These are phyloP conservation scores for Sporothrix globosa DNA, from an alignment of 2,329 filamentous ascomycete species.

Conservation along the genomic window DNA sequence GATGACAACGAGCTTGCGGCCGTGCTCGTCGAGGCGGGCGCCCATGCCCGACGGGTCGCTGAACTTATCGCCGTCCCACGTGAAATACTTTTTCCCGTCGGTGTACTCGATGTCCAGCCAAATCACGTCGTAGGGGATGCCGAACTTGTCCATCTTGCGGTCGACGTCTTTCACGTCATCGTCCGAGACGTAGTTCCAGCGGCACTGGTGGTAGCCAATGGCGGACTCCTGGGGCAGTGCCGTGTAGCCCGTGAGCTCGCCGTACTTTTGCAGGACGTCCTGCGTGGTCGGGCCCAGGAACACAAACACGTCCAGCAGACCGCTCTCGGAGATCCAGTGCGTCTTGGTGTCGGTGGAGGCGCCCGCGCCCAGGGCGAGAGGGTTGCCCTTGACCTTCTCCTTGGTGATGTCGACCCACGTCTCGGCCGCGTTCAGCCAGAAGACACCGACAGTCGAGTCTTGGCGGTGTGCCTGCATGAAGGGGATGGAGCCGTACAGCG, in stretches of 20 bases:
- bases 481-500: conserved; percentile 93
- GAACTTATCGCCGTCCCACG: conserved; percentile 90
- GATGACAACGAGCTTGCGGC: conserved; percentile 88
- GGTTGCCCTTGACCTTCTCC: conserved; percentile 71
- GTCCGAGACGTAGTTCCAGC: conserved; percentile 98
- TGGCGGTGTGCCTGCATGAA: conserved; percentile 98
- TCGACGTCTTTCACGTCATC: conserved; percentile 97
- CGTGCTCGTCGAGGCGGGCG: conserved; percentile 79
- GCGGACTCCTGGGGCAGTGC: conserved; percentile 90
- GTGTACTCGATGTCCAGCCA: conserved; percentile 99
- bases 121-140: conserved; percentile 97
- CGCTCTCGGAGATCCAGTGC: conserved; percentile 95
- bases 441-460: conserved; percentile 89
- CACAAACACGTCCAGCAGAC: conserved; percentile 88
- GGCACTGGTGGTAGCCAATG: conserved; percentile 93
- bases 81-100: conserved; percentile 97
- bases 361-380: conserved; percentile 71
- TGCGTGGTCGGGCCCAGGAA: conserved; percentile 87
- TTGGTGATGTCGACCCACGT: conserved; percentile 97
- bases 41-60: conserved; percentile 84
- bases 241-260: conserved; percentile 87
- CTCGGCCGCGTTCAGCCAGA: conserved; percentile 96
- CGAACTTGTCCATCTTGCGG: conserved; percentile 90
- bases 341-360: conserved; percentile 78
- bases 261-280: conserved; percentile 79